These are phyloP conservation scores for Nitzschia palea DNA, from an alignment of 108 stramenopile genomes.

Conservation along the genomic window DNA sequence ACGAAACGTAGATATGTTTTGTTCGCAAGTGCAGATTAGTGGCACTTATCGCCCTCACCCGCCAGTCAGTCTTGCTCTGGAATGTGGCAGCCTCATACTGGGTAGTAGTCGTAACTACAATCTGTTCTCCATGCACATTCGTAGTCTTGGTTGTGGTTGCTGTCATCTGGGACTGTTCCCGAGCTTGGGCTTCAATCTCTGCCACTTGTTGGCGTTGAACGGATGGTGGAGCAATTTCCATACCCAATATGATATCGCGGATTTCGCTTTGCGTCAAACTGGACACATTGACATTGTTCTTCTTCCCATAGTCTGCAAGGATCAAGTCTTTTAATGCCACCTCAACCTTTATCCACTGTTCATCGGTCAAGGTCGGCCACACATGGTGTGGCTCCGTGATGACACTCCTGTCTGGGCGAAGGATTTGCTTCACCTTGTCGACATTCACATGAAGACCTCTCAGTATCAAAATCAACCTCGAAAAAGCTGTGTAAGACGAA, in stretches of 20 bases:
- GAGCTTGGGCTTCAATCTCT: constrained; percentile 98
- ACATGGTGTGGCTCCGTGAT: constrained; percentile 98
- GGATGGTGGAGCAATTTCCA: constrained; percentile 99
- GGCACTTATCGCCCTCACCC: constrained; percentile 98
- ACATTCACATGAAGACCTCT: constrained; percentile 96
- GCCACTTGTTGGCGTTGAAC: constrained; percentile 99
- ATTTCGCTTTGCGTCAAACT: constrained; percentile 99
- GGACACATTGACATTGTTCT: constrained; percentile 99
- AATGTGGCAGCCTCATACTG: constrained; percentile 98
- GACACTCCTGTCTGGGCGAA: constrained; percentile 96
- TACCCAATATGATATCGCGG: constrained; percentile 98
- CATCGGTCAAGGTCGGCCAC: constrained; percentile 98
- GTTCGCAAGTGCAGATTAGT: constrained; percentile 98
- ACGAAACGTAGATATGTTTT: constrained; percentile 97
- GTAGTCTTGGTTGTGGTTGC: constrained; percentile 98
- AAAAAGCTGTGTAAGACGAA: constrained; percentile 98
- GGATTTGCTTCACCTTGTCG: constrained; percentile 96
- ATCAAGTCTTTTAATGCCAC: constrained; percentile 98
- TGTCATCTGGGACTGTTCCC: constrained; percentile 95
- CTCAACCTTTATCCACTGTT: constrained; percentile 99
- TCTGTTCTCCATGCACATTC: constrained; percentile 98
- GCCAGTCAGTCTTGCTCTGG: constrained; percentile 98
- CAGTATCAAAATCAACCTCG: constrained; percentile 96
- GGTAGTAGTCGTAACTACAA: constrained; percentile 97
- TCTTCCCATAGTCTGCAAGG: constrained; percentile 98